Base-by-base conservation (phyloP, 2,329 filamentous ascomycete species). In the Polychaeton citri region DNA sequence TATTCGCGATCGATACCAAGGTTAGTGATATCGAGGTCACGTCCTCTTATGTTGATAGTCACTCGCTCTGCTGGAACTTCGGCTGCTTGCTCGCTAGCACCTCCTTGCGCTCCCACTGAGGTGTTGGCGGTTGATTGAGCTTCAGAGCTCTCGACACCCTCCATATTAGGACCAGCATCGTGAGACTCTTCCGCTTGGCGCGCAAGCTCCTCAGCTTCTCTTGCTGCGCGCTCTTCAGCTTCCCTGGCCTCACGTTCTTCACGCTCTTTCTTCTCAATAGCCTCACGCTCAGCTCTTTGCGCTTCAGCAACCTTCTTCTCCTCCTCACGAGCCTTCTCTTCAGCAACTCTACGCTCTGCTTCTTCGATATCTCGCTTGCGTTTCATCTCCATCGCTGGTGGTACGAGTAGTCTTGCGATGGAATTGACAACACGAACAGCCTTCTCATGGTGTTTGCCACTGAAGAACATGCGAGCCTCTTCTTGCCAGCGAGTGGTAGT, bases 1-100 rank as follows among this genome's bases (percentile, higher is more conserved):
- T 95, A 98, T 38, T 93, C 87, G 12, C 81, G 74, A 54, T 98
- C 90, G 48, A 98, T 96, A 33, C 88, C 87, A 42, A 98, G 71
- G 41, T 84, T 83, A 0, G 90, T 98, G 33, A 98, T 90, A 56
- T 98, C 90, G 36, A 93, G 74, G 50, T 90, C 78, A 43, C 82
- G 81, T 18, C 87, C 88, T 41, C 87, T 71, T 36, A 98, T 86
- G 2, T 74, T 87, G 12, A 84, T 92, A 49, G 79, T 79, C 19
- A 93, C 72, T 33, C 87, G 79, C 42, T 52, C 49, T 10, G 38
- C 44, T 13, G 52, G 43, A 21, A 65, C 57, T 15, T 63, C 60
- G 19, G 63, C 62, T n/a, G 65, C 54, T 34, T 66, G 58, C 19
- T 63, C 51, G 36, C 61, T 45, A 34, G 48, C 38, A 17, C 48